Base-by-base conservation (phyloP, 2,329 filamentous ascomycete species). In the Cladosporium sp. region DNA sequence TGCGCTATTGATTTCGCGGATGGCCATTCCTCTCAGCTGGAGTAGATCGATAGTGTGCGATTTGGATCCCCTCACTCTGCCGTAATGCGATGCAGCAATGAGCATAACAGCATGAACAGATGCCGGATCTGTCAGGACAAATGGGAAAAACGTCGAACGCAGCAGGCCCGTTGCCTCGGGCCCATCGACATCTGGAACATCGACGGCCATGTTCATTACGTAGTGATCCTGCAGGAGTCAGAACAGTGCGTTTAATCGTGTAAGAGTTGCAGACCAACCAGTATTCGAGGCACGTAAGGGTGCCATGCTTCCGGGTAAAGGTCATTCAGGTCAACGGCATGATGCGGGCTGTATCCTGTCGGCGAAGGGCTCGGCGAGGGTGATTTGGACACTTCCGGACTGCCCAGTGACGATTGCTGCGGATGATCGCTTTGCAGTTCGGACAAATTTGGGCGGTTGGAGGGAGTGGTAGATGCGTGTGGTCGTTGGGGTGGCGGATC, bases 11-110 rank as follows among this genome's bases (percentile, higher is more conserved):
- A 77, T 72, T 29, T 69, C 64, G 16, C 59, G 55, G 33, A 78
- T 67, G 13, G 74, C 72, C 56, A 72, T 68, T 29, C 67, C 68
- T 49, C 72, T 71, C 8, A 78, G 65, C 27, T 65, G 62, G 3
- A 75, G 64, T 6, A 77, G 58, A 43, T 67, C 60, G 47, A 67
- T 65, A 13, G 56, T 49, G 50, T 67, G 65, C 11, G 52, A 67
- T 53, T 43, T 64, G 2, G 55, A 36, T 12, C 57, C 57, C 30
- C 59, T 60, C 4, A 67, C 47, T 16, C 67, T 63, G 19, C 64
- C 64, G 54, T 67, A 71, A 48, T 73, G 67, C 3, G 72, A 68
- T n/a, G 69, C 67, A 1, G 71, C 64, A 30, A 70, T 60, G 11
- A 75, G 61, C 49, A 74, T 62, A 30, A 72, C 64, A 16, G 73